Evolutionary conservation across 2,329 filamentous ascomycete genomes (phyloP), one percentile per base, ranked within the genome.

Genomic region (Dryadomyces quercivorus): DNA sequence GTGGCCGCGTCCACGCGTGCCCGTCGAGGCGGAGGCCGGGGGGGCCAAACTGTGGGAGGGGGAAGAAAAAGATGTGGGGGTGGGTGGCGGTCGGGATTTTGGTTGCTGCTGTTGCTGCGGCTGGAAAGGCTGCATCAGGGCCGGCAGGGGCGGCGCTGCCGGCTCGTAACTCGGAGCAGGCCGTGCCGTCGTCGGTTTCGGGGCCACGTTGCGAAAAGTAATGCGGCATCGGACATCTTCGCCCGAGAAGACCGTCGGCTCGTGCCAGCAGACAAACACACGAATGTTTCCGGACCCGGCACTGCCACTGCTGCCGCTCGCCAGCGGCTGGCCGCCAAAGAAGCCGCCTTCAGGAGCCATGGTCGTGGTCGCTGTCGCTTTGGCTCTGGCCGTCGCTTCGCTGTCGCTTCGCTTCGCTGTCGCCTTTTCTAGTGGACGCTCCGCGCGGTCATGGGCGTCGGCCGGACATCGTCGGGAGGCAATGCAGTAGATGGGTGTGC

Each of bases 171-270:
- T 40, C 6, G 36, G 10, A 40, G 4, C 9, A 40, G 6, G 54
- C 62, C 56, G 42, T 21, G n/a, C n/a, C 43, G 13, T 51, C 56
- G 51, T 34, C 38, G 48, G 60, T 57, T 55, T 55, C 47, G 46
- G 55, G 45, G 81, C 77, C 59, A 91, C 78, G 67, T 98, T 98
- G 71, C 86, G 92, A 73, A 98, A 98, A 51, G 88, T 96, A 68
- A 98, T 95, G 61, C 85, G 90, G 71, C 93, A 97, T 72, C 91
- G 88, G 65, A 97, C 81, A 65, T 95, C 86, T 75, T 98, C 93
- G 70, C 93, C 93, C 55, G 93, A 88, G 72, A 97, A 98, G 63
- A 98, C 88, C 58, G 88, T 91, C 69, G 92, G 84, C 66, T 95
- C 88, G 68, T 89, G 86, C 87, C 92, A 98, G 72, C 85, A 84